phyloP scores from a whole-genome alignment of 306 rosid genomes.

The Inga oerstediana region DNA sequence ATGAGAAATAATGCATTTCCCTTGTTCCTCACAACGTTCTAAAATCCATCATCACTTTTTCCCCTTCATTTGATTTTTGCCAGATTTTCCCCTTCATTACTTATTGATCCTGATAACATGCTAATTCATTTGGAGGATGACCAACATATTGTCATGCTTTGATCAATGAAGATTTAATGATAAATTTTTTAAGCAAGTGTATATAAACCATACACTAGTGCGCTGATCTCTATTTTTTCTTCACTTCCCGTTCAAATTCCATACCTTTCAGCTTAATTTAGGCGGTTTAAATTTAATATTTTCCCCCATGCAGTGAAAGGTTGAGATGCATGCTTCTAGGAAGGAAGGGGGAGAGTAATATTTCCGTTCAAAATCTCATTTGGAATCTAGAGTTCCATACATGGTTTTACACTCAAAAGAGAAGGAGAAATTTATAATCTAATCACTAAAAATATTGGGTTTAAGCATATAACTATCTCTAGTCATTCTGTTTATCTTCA shows the following conservation, averaged over 20 bases:
- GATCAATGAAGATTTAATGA: not conserved
- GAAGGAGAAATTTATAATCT: conserved; percentile 41
- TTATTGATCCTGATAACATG: not conserved
- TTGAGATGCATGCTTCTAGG: not conserved
- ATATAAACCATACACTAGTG: not conserved
- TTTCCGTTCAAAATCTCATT: conserved; percentile 22
- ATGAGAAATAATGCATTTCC: not conserved
- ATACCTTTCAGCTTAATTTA: not conserved
- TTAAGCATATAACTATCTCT: conserved; percentile 36
- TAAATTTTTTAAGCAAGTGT: not conserved
- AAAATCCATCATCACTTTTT: not conserved
- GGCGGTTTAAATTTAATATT: not conserved
- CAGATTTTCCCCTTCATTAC: not conserved
- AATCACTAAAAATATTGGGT: conserved; percentile 42
- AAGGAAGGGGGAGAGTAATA: not conserved
- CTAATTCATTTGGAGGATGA: not conserved
- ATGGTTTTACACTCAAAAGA: conserved; percentile 65
- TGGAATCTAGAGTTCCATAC: conserved; percentile 48
- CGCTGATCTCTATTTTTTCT: not conserved
- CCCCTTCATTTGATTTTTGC: not conserved
- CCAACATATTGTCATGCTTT: not conserved
- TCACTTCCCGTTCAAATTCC: not conserved
- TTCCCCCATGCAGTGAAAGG: not conserved
- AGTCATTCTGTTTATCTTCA: conserved; percentile 55
- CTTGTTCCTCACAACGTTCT: not conserved